These are phyloP conservation scores for Verticillium nubilum DNA, from an alignment of 2,329 filamentous ascomycete genomes.

Conservation along the genomic window DNA sequence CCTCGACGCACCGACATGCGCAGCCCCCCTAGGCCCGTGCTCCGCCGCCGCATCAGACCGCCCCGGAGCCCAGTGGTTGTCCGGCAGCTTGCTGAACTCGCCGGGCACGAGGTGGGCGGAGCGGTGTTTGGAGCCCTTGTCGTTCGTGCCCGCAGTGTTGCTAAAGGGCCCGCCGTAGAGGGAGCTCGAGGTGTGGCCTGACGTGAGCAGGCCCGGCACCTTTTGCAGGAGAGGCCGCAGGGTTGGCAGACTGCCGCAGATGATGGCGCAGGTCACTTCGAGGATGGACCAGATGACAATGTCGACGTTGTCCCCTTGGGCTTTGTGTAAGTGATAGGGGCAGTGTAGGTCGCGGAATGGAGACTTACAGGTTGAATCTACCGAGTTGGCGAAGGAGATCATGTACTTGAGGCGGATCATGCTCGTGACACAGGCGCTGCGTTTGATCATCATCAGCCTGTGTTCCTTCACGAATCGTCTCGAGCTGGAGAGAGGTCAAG, in stretches of 20 bases:
- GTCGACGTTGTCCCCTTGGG: constrained; percentile 19
- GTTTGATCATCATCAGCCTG: neutral
- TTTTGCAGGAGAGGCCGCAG: constrained; percentile 23
- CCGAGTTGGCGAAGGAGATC: constrained; percentile 6
- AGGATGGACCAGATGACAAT: constrained; percentile 24
- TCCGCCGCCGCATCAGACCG: neutral
- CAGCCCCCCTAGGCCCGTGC: neutral
- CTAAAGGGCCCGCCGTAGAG: neutral
- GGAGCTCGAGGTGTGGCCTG: neutral
- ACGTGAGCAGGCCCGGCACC: neutral
- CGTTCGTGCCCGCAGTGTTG: neutral
- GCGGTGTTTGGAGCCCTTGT: neutral
- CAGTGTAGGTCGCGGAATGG: neutral
- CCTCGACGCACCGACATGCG: neutral
- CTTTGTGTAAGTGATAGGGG: neutral
- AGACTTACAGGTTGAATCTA: constrained; percentile 5
- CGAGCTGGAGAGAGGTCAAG: too few relatives aligned
- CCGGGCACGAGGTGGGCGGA: neutral
- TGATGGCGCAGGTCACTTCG: constrained; percentile 28
- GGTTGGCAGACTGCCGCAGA: constrained; percentile 33
- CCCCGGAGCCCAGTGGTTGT: neutral
- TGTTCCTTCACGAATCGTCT: too few relatives aligned
- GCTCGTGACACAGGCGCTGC: constrained; percentile 12
- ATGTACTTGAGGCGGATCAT: constrained; percentile 12
- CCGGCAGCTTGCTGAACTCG: neutral